Evolutionary conservation across 768 basidiomycete species (phyloP).

Genomic region (Suillus plorans): DNA sequence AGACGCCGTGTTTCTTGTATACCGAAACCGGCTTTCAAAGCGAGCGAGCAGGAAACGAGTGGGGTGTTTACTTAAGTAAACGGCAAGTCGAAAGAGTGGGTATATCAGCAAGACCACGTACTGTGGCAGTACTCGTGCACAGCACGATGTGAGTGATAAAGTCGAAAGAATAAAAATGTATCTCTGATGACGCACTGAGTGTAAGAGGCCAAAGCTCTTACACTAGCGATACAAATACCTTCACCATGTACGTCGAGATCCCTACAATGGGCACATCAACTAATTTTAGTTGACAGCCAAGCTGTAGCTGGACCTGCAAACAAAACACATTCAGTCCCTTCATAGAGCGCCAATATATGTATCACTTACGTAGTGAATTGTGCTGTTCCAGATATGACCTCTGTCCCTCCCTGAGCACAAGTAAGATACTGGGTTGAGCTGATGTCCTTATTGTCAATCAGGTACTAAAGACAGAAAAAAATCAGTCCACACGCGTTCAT

Average conservation of each 20-base stretch:
- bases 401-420: constrained; percentile 61
- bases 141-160: not conserved
- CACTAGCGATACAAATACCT: no score
- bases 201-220: no score
- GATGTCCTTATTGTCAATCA: constrained; percentile 46
- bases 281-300: constrained; percentile 40
- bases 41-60: not conserved
- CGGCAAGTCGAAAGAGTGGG: not conserved
- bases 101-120: not conserved
- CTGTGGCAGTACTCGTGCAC: not conserved
- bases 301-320: constrained; percentile 45
- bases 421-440: constrained; percentile 53
- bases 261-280: not conserved
- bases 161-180: not conserved
- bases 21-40: not conserved
- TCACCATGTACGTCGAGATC: not conserved
- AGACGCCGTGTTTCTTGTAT: not conserved
- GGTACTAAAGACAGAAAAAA: constrained; percentile 37
- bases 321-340: not conserved
- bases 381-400: constrained; percentile 55
- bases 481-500: not conserved
- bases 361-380: constrained; percentile 50
- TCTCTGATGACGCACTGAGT: no score
- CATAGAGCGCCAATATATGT: not conserved
- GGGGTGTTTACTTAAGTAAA: not conserved